phyloP scores from a whole-genome alignment of 78 protist genomes.

The Cavenderia fasciculata region DNA sequence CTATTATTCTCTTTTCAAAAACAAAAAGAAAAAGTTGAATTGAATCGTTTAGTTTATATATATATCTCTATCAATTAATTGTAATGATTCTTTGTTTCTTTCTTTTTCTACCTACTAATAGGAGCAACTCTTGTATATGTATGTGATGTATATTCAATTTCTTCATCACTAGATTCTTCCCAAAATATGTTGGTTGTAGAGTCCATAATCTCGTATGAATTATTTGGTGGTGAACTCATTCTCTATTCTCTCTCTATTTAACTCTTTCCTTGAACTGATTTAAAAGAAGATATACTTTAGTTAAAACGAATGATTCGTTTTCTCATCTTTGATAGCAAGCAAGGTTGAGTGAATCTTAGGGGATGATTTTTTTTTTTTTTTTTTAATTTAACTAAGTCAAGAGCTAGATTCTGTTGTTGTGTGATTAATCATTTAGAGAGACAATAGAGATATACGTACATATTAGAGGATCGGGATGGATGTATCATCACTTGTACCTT shows the following conservation, averaged over 20 bases:
- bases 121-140: constrained; percentile 44
- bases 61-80: background rate
- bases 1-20: background rate
- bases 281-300: too few relatives aligned
- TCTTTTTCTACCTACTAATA: background rate
- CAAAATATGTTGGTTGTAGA: constrained; percentile 18
- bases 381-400: too few relatives aligned
- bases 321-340: background rate
- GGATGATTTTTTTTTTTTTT: too few relatives aligned
- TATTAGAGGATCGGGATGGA: constrained; percentile 8
- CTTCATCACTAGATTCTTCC: constrained; percentile 40
- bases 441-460: too few relatives aligned
- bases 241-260: background rate
- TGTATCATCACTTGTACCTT: constrained; percentile 20
- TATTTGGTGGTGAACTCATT: constrained; percentile 59
- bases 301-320: too few relatives aligned
- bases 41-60: background rate
- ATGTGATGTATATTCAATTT: background rate
- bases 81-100: background rate
- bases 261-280: too few relatives aligned
- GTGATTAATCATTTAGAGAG: too few relatives aligned
- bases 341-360: too few relatives aligned
- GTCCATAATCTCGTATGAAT: background rate
- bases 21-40: background rate
- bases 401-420: too few relatives aligned